Evolutionary conservation across 2,329 filamentous ascomycete genomes (phyloP).

Genomic region (Paraphaeosphaeria minitans): DNA sequence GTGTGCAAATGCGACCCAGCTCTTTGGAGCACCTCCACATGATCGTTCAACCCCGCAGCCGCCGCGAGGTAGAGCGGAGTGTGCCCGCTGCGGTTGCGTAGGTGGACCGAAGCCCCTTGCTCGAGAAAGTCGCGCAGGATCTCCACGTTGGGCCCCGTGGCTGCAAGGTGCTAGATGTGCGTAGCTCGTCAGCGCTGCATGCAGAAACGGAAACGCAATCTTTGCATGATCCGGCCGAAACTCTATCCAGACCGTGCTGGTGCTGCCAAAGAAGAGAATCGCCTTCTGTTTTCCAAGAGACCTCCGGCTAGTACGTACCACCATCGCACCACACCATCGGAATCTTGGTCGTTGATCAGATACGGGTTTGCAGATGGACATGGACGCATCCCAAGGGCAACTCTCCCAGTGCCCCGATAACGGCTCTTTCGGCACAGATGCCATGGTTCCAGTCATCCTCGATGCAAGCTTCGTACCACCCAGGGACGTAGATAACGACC

Average conservation of each 20-base stretch:
- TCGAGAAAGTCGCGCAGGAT: conserved; percentile 62
- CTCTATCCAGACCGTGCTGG: conserved; percentile 29
- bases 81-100: conserved; percentile 62
- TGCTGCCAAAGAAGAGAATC: conserved; percentile 39
- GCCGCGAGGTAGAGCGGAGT: conserved; percentile 66
- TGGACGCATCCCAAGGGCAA: background rate
- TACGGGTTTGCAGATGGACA: background rate
- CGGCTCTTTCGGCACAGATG: conserved; percentile 21
- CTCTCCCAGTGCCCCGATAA: conserved; percentile 31
- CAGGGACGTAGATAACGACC: conserved; percentile 27
- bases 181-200: conserved; percentile 35
- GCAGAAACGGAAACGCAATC: conserved; percentile 31
- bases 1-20: conserved; percentile 65
- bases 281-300: conserved; percentile 13
- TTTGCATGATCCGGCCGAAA: conserved; percentile 34
- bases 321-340: background rate
- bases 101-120: conserved; percentile 63
- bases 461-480: conserved; percentile 21
- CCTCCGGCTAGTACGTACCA: background rate
- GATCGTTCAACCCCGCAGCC: conserved; percentile 59
- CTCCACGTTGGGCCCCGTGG: conserved; percentile 59
- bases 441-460: background rate
- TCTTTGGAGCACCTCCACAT: conserved; percentile 59
- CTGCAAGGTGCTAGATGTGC: conserved; percentile 65
- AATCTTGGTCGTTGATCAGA: background rate